Conservation (phyloP, 2,329 filamentous ascomycete genomes). For the Botrytis medusae region DNA sequence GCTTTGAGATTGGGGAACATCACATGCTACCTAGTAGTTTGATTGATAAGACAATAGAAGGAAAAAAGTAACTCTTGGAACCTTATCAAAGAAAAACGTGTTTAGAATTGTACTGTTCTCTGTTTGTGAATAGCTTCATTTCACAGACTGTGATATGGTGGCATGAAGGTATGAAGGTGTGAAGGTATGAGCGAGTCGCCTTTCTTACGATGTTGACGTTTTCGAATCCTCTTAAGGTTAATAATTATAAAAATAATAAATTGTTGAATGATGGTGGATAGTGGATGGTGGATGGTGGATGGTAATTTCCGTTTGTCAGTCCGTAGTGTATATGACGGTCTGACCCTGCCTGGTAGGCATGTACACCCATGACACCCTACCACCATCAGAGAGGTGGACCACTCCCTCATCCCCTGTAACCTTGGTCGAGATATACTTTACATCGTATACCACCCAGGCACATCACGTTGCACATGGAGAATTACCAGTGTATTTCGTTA, state of each 20-base stretch:
- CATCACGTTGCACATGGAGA: background rate
- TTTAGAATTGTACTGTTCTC: background rate
- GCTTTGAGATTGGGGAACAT: constrained; percentile 7
- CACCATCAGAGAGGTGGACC: background rate
- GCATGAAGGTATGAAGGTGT: too few species aligned
- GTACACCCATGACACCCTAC: background rate
- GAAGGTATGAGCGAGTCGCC: too few species aligned
- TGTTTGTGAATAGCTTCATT: constrained; percentile 9
- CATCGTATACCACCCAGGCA: background rate
- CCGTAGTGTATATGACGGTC: background rate
- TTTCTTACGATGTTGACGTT: background rate
- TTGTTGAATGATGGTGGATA: background rate
- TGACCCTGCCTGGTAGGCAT: background rate
- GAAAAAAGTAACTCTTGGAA: background rate
- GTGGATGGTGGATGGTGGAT: background rate
- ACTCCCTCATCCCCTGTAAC: background rate
- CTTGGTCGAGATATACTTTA: background rate
- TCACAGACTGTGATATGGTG: background rate
- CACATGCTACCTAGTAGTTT: background rate
- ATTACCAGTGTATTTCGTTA: too few species aligned
- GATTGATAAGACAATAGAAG: background rate
- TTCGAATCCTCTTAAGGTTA: background rate
- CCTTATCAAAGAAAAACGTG: background rate
- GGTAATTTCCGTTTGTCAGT: background rate
- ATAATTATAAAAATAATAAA: background rate